phyloP scores from a whole-genome alignment of 2,329 filamentous ascomycete species.

The Massarina eburnea region DNA sequence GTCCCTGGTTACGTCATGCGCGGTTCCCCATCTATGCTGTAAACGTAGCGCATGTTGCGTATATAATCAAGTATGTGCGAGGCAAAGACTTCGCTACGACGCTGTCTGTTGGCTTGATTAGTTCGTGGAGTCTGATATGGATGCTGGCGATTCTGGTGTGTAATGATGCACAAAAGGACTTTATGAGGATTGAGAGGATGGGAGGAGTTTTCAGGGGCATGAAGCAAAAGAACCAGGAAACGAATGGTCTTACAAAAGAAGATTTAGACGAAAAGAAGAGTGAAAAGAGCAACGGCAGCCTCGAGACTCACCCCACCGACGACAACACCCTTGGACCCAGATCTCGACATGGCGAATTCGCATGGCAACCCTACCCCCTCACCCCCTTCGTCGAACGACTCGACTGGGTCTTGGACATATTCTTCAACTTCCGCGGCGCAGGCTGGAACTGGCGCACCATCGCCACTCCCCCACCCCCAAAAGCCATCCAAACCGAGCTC shows the following conservation, averaged over 20 bases:
- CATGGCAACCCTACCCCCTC: conserved; percentile 58
- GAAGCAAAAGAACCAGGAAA: neutral
- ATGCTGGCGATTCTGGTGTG: conserved; percentile 55
- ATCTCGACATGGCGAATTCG: conserved; percentile 41
- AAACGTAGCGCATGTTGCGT: conserved; percentile 47
- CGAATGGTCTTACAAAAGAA: neutral
- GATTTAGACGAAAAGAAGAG: neutral
- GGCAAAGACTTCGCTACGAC: conserved; percentile 54
- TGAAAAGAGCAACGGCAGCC: conserved; percentile 10
- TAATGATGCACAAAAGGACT: conserved; percentile 58
- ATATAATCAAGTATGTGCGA: conserved; percentile 36
- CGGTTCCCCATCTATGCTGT: conserved; percentile 51
- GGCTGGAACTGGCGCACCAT: conserved; percentile 62
- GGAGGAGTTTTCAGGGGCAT: conserved; percentile 22
- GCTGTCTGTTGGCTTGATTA: conserved; percentile 58
- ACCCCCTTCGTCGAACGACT: conserved; percentile 53
- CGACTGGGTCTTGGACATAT: conserved; percentile 60
- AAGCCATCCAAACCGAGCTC: conserved; percentile 43
- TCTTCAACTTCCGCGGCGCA: conserved; percentile 60
- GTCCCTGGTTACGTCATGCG: conserved; percentile 41
- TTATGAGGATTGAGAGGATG: conserved; percentile 56
- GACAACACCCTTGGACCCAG: conserved; percentile 20
- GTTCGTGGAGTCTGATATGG: conserved; percentile 58
- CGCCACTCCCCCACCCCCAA: conserved; percentile 49
- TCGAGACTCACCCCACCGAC: too few relatives aligned